phyloP scores from a whole-genome alignment of 2,329 filamentous ascomycete genomes.

The Exophiala phaeomuriformis region DNA sequence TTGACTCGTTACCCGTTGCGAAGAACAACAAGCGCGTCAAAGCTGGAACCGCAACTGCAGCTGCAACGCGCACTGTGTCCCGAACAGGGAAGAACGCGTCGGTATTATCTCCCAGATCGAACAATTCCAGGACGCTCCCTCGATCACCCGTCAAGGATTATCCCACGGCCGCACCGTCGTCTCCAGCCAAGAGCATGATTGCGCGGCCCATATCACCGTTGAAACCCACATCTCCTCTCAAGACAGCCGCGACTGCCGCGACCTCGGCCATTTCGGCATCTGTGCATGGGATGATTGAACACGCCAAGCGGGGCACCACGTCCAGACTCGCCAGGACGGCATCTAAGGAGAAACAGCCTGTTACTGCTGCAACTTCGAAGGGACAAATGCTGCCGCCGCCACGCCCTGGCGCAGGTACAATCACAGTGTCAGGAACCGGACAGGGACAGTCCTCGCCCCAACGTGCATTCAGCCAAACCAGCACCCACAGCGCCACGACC shows the following conservation, averaged over 20 bases:
- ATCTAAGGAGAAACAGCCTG: constrained; percentile 23
- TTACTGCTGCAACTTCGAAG: not conserved
- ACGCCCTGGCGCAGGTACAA: constrained; percentile 9
- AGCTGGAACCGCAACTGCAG: constrained; percentile 34
- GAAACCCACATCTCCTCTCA: constrained; percentile 48
- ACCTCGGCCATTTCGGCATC: constrained; percentile 24
- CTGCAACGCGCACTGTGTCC: constrained; percentile 33
- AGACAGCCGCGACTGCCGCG: constrained; percentile 36
- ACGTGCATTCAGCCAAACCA: constrained; percentile 20
- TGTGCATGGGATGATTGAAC: constrained; percentile 23
- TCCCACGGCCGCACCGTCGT: constrained; percentile 32
- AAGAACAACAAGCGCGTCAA: constrained; percentile 52
- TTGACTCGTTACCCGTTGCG: constrained; percentile 52
- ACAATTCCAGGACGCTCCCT: constrained; percentile 64
- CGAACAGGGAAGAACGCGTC: constrained; percentile 42
- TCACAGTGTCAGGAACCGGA: not conserved
- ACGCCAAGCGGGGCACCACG: constrained; percentile 23
- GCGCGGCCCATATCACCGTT: constrained; percentile 42
- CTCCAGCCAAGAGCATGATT: constrained; percentile 39
- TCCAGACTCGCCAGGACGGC: constrained; percentile 22
- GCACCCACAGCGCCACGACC: constrained; percentile 19
- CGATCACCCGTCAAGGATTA: constrained; percentile 48
- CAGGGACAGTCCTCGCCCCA: constrained; percentile 14
- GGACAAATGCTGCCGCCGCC: constrained; percentile 27
- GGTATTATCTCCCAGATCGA: constrained; percentile 73